Evolutionary conservation across 176 grass and related monocot genomes (phyloP), one percentile per base, ranked within the genome.

Genomic region (Rhynchospora breviuscula): DNA sequence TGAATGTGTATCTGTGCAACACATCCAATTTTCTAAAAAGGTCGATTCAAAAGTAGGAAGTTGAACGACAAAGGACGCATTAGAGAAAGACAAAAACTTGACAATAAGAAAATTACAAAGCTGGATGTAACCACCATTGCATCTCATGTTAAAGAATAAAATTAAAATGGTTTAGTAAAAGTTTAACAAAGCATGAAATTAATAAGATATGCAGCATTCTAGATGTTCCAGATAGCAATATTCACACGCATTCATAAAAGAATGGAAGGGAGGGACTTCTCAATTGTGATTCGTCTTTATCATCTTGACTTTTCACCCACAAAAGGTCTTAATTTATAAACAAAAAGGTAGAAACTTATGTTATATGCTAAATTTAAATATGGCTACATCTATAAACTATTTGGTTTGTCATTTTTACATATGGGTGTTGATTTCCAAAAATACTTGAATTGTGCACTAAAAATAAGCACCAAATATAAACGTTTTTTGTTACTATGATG

Each of bases 21-120:
- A 45, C 45, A 40, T 8, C 66, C 33, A 40, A 15, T 44, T 7
- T 40, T 69, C 33, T 45, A 33, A n/a, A 17, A 69, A 52, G 10
- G 33, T 70, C 11, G 3, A 70, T 7, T 44, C 13, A 46, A 10
- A 70, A 70, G 7, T 1, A 1, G 14, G 19, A 70, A 45, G 67
- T 19, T 46, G 35, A 70, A 70, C 67, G 35, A 45, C 44, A 70
- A 45, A 70, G 67, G 67, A 46, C 44, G 40, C 6, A 70, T 46
- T 46, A n/a, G 44, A 45, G 17, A 70, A 70, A 45, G 65, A 70
- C 67, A 70, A 69, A 70, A 70, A 70, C 67, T 70, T n/a, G 35
- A 46, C 40, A 19, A 33, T 7, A 46, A 46, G 40, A 70, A 45
- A 70, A 46, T 4, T 69, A 69, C 49, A 52, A 52, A 52, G 35